Evolutionary conservation across 345 rosid species (phyloP).

Genomic region (Citrus hindsii): DNA sequence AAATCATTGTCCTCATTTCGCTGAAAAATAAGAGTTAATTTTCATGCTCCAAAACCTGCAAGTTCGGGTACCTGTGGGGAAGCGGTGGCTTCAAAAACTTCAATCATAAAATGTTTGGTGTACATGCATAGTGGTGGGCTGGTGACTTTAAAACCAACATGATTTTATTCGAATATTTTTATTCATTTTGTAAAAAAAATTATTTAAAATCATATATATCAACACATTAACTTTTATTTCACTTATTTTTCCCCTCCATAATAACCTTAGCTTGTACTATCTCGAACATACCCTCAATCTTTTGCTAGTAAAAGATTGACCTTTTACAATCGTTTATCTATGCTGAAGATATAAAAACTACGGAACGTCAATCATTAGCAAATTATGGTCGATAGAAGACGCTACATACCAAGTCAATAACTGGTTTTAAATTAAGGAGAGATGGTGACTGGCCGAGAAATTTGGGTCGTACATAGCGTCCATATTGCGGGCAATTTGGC

Average conservation of each 20-base stretch:
- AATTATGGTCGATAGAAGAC: neutral
- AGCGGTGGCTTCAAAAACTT: too few species aligned
- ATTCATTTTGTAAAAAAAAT: too few species aligned
- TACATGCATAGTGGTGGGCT: too few species aligned
- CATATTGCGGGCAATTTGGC: neutral
- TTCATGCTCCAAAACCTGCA: neutral
- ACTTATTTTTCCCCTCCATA: too few species aligned
- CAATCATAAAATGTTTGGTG: too few species aligned
- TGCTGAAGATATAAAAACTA: neutral
- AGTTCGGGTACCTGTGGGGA: too few species aligned
- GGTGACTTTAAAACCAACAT: too few species aligned
- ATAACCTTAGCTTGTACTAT: too few species aligned
- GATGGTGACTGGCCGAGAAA: constrained; percentile 24
- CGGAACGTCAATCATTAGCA: neutral
- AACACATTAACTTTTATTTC: too few species aligned
- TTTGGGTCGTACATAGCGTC: constrained; percentile 6
- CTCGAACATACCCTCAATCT: neutral
- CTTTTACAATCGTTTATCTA: too few species aligned
- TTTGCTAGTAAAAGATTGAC: neutral
- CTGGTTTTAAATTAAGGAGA: neutral
- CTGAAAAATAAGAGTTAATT: neutral
- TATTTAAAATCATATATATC: too few species aligned
- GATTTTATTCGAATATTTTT: too few species aligned
- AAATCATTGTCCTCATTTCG: neutral
- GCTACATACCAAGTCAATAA: neutral